Evolutionary conservation across 305 asterid species (phyloP), one percentile per base, ranked within the genome.

Genomic region (Rubia occidens): DNA sequence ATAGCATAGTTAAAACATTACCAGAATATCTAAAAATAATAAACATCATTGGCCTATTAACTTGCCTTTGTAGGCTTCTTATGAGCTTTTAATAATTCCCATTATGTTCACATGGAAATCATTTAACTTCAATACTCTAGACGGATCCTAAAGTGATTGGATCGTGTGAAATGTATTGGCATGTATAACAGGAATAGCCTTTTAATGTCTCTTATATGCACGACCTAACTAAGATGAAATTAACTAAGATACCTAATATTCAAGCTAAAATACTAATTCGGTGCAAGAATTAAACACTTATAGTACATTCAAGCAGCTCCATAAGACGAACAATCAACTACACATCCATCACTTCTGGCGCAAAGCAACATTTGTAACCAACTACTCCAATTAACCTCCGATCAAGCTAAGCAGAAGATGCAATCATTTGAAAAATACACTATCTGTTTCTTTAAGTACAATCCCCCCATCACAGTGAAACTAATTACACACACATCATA

Each of bases 1-100:
- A 32, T 32, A 56, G 68, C 58, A 45, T 14, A 62, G 17, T 42
- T 14, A n/a, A 49, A 54, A 67, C 43, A 15, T 64, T 68, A 66
- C 29, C 21, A 47, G 54, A 24, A 68, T 62, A 45, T 67, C 55
- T 53, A n/a, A 63, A 26, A 54, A 8, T 51, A 43, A 51, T 10
- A 43, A 53, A 42, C 39, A 17, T 42, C 53, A 13, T 71, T 69
- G 42, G 24, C 42, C 60, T 35, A 56, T 62, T 61, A 37, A 15
- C 37, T 8, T 64, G 0, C 9, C 11, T 59, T 65, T 56, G 60
- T 51, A 39, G 55, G 20, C 53, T 53, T 39, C 26, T 10, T 24
- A 60, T 26, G 44, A 35, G 44, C 17, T 60, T 60, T 44, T 35
- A 64, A 60, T 10, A 17, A 20, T 66, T 61, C 15, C n/a, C 35